These are phyloP conservation scores for Oryza brachyantha DNA, from an alignment of 176 grass and related monocot genomes.

Conservation along the genomic window DNA sequence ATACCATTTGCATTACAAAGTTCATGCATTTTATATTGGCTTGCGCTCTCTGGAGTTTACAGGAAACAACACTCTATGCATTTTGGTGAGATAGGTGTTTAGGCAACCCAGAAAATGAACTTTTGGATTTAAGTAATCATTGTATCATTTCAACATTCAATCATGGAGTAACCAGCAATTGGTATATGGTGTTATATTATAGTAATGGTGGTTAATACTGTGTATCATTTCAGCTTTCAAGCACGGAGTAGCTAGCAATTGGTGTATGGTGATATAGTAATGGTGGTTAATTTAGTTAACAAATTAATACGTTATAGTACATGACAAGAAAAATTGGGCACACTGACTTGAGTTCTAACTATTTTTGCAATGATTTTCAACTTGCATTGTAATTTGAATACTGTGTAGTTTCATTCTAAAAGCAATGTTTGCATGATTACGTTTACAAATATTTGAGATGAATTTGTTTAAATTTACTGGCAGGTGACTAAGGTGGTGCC, in stretches of 20 bases:
- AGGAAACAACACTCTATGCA: not conserved
- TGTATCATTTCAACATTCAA: not conserved
- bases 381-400: not conserved
- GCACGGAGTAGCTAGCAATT: not conserved
- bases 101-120: not conserved
- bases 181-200: not conserved
- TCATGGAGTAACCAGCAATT: not conserved
- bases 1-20: not conserved
- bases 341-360: not conserved
- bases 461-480: constrained; percentile 16
- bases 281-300: not conserved
- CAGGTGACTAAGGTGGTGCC: constrained; percentile 84
- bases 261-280: not conserved
- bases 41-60: not conserved
- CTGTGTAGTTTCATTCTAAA: not conserved
- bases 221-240: not conserved
- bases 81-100: not conserved
- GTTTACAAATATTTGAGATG: not conserved
- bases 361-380: not conserved
- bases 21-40: not conserved
- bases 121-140: not conserved
- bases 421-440: not conserved
- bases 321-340: not conserved
- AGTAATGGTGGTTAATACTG: not conserved
- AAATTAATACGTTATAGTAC: not conserved